phyloP scores from a whole-genome alignment of 2,329 filamentous ascomycete species.

The Xylaria sp. region DNA sequence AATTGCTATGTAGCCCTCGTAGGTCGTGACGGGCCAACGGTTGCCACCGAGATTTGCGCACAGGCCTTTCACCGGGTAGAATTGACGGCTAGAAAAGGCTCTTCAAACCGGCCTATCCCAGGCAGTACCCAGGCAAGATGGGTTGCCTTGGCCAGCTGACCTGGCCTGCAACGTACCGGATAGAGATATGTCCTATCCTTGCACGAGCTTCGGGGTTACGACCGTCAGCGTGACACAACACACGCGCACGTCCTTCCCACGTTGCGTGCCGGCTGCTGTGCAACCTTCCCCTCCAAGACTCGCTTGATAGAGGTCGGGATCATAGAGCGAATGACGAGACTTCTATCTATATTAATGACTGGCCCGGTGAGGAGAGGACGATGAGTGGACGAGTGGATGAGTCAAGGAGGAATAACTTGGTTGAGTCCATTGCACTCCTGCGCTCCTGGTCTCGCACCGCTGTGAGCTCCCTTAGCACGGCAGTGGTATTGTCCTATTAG shows the following conservation, averaged over 20 bases:
- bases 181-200: conserved; percentile 21
- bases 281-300: conserved; percentile 17
- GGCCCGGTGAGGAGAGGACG: conserved; percentile 6
- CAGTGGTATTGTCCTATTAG: conserved; percentile 33
- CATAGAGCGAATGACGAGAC: conserved; percentile 22
- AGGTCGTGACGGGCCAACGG: conserved; percentile 12
- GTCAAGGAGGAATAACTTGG: conserved; percentile 9
- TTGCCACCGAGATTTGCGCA: conserved; percentile 19
- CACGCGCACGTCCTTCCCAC: conserved; percentile 26
- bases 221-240: conserved; percentile 25
- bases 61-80: conserved; percentile 21
- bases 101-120: conserved; percentile 11
- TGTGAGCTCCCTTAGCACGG: conserved; percentile 20
- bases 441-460: conserved; percentile 1
- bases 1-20: conserved; percentile 16
- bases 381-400: conserved; percentile 6
- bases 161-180: conserved; percentile 18
- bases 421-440: conserved; percentile 13
- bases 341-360: conserved; percentile 3
- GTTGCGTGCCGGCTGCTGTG: conserved; percentile 23
- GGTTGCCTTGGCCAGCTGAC: conserved; percentile 24
- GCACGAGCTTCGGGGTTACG: conserved; percentile 20
- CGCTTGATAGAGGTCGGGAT: conserved; percentile 15
- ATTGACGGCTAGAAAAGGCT: conserved; percentile 18
- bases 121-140: conserved; percentile 13